A percentile compares a stretch with the other conserved stretches of the same genome.
These are phyloP conservation scores for Brassica cretica DNA, from an alignment of 345 rosid species.

Conservation along the genomic window DNA sequence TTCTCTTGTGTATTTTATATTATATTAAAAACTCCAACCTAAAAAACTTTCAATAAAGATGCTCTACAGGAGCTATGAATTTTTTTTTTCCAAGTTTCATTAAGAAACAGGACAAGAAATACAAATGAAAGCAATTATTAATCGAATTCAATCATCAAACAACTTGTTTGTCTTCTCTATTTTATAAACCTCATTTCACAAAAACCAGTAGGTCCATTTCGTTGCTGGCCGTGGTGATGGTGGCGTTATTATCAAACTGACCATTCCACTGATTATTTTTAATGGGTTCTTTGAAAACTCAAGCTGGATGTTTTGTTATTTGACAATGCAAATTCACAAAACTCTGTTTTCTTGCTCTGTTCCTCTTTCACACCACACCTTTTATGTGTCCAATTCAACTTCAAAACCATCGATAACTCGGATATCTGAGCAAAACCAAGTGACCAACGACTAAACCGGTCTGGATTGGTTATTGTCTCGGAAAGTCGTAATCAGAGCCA, in stretches of 20 bases:
- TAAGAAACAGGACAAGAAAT: too few relatives aligned
- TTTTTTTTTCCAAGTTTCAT: too few relatives aligned
- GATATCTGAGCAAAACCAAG: not conserved
- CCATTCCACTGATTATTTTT: too few relatives aligned
- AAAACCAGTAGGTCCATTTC: conserved; percentile 4
- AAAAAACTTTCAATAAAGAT: too few relatives aligned
- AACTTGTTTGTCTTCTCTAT: not conserved
- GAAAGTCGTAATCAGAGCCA: not conserved
- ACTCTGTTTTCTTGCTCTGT: not conserved
- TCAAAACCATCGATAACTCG: not conserved
- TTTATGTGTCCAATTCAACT: not conserved
- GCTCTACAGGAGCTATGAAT: not conserved
- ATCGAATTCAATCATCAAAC: not conserved
- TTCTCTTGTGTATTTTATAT: too few relatives aligned
- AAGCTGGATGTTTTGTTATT: too few relatives aligned
- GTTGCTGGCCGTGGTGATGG: not conserved
- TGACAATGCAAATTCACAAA: not conserved
- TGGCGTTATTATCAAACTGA: not conserved
- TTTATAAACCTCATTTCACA: not conserved
- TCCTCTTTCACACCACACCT: not conserved
- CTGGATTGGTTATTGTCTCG: not conserved
- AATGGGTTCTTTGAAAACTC: too few relatives aligned
- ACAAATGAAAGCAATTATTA: too few relatives aligned
- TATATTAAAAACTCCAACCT: too few relatives aligned
- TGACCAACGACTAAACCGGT: not conserved